phyloP scores from a whole-genome alignment of 2,329 filamentous ascomycete genomes.

The Tolypocladium capitatum region DNA sequence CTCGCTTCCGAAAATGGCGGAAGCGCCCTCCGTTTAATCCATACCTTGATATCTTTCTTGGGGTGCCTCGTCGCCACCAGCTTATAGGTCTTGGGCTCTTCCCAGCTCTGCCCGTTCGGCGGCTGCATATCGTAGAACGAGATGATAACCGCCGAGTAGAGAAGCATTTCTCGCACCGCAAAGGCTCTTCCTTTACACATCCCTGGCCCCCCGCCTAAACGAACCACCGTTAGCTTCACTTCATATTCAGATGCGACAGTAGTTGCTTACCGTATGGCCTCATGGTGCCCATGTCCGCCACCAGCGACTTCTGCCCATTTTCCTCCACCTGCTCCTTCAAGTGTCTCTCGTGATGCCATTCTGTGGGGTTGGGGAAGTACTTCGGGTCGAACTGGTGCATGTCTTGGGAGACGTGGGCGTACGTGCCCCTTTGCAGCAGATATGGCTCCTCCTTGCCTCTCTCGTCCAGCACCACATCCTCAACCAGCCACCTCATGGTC shows the following conservation, averaged over 20 bases:
- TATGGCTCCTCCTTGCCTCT: slow-evolving; percentile 11
- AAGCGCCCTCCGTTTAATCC: slow-evolving; percentile 17
- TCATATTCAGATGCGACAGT: neutral
- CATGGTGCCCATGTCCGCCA: slow-evolving; percentile 14
- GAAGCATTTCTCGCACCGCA: slow-evolving; percentile 19
- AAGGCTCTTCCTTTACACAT: slow-evolving; percentile 21
- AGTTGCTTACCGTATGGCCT: slow-evolving; percentile 18
- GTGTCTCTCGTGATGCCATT: slow-evolving; percentile 23
- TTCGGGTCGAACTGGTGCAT: slow-evolving; percentile 21
- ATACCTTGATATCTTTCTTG: slow-evolving; percentile 14
- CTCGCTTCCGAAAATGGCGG: no score
- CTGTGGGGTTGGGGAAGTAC: slow-evolving; percentile 17
- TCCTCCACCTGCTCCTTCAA: slow-evolving; percentile 13
- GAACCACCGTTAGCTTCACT: neutral
- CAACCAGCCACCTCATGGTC: slow-evolving; percentile 15
- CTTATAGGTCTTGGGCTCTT: slow-evolving; percentile 11
- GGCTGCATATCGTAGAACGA: slow-evolving; percentile 23
- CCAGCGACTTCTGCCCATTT: slow-evolving; percentile 10
- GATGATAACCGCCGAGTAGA: slow-evolving; percentile 21
- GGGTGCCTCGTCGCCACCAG: slow-evolving; percentile 15
- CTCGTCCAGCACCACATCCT: slow-evolving; percentile 18
- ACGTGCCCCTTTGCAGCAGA: slow-evolving; percentile 20
- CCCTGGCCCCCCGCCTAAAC: slow-evolving; percentile 15
- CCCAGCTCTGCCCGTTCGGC: slow-evolving; percentile 14
- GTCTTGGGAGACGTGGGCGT: slow-evolving; percentile 19